phyloP scores from a whole-genome alignment of 139 green algal species.

The Chlorella sp. region DNA sequence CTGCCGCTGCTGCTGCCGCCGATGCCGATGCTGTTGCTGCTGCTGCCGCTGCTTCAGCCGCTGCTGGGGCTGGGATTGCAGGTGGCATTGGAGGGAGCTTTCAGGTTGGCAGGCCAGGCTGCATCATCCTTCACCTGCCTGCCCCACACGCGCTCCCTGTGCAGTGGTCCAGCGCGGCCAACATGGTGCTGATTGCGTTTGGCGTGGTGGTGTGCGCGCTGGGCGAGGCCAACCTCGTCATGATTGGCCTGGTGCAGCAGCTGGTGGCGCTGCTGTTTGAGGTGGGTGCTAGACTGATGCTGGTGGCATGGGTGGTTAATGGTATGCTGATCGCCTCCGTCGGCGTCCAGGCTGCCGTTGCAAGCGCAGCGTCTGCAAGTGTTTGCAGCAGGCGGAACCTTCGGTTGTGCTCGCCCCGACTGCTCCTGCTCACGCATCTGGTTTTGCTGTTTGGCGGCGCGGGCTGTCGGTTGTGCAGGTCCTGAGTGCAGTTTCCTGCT shows the following conservation, averaged over 20 bases:
- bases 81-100: too few species aligned
- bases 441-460: too few species aligned
- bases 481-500: too few species aligned
- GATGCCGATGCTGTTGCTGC: background rate
- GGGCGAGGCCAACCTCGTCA: constrained; percentile 88
- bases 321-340: too few species aligned
- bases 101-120: too few species aligned
- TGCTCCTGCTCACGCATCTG: too few species aligned
- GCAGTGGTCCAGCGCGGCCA: constrained; percentile 54
- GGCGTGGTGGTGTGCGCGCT: constrained; percentile 87
- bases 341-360: too few species aligned
- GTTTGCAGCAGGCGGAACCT: too few species aligned
- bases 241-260: constrained; percentile 90
- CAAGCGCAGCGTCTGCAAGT: too few species aligned
- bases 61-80: background rate
- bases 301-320: too few species aligned
- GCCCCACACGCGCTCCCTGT: background rate
- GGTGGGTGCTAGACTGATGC: constrained; percentile 8
- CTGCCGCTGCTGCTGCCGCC: background rate
- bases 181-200: constrained; percentile 92
- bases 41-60: background rate
- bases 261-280: constrained; percentile 69
- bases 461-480: too few species aligned
- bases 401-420: too few species aligned
- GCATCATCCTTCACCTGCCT: background rate